phyloP scores from a whole-genome alignment of 2,329 filamentous ascomycete species.

The Phaeophleospora eucalypticola region DNA sequence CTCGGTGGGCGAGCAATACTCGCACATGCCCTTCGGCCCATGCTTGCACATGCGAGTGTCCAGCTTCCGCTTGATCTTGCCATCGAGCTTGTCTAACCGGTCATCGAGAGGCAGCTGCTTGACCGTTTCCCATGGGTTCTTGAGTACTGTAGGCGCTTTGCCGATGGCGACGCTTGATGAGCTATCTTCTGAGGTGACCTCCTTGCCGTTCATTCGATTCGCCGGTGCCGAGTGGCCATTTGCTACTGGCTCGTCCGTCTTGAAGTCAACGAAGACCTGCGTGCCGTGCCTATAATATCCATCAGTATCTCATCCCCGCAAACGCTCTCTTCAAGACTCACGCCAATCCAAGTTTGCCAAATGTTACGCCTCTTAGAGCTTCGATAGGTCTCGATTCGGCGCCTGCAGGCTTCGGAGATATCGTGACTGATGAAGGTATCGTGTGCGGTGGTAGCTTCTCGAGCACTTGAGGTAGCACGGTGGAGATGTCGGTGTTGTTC shows the following conservation, averaged over 20 bases:
- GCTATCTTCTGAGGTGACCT: constrained; percentile 66
- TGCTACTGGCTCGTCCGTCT: constrained; percentile 49
- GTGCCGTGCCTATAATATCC: constrained; percentile 62
- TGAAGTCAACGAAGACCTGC: constrained; percentile 81
- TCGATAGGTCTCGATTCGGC: constrained; percentile 53
- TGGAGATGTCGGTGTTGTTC: constrained; percentile 65
- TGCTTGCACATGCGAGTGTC: constrained; percentile 90
- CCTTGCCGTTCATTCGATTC: constrained; percentile 73
- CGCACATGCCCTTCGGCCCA: constrained; percentile 96
- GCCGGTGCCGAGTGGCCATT: constrained; percentile 48
- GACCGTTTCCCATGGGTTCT: constrained; percentile 90
- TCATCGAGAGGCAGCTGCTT: constrained; percentile 86
- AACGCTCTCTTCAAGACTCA: constrained; percentile 34
- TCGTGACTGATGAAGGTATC: constrained; percentile 52
- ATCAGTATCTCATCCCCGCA: constrained; percentile 1
- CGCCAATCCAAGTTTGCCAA: constrained; percentile 55
- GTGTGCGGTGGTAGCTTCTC: constrained; percentile 57
- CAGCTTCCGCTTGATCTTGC: constrained; percentile 74
- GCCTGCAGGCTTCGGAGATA: constrained; percentile 59
- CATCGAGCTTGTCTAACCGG: constrained; percentile 76
- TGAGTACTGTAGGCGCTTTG: constrained; percentile 60
- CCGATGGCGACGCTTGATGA: constrained; percentile 57
- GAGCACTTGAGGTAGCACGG: constrained; percentile 52
- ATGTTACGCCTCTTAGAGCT: constrained; percentile 51
- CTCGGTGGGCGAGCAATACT: constrained; percentile 96